Conservation (phyloP, 768 basidiomycete species). For the Nidularia sp. region DNA sequence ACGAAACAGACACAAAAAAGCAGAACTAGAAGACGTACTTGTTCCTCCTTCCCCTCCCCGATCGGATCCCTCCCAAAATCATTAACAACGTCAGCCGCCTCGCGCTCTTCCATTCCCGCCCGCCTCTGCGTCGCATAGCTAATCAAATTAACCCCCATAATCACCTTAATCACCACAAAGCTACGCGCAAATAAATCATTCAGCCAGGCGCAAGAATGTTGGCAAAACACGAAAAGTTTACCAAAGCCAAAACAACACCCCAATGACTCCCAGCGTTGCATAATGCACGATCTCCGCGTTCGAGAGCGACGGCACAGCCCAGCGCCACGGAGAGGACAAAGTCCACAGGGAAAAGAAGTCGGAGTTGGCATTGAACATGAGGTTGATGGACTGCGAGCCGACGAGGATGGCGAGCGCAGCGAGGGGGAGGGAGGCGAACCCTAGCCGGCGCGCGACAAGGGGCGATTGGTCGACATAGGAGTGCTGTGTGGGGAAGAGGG, state of each 20-base stretch:
- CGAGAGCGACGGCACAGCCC: conserved; percentile 41
- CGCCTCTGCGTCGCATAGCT: conserved; percentile 76
- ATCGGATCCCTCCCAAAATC: conserved; percentile 89
- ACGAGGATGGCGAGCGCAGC: conserved; percentile 80
- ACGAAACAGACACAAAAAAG: background rate
- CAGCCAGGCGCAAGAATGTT: no score
- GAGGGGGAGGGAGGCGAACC: conserved; percentile 89
- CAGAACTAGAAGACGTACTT: conserved; percentile 36
- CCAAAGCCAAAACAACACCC: conserved; percentile 81
- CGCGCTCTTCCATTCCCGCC: conserved; percentile 74
- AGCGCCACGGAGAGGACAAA: conserved; percentile 27
- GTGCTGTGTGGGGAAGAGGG: conserved; percentile 43
- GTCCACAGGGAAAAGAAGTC: conserved; percentile 13
- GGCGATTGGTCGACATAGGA: conserved; percentile 95
- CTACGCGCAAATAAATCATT: conserved; percentile 26
- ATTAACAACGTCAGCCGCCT: conserved; percentile 72
- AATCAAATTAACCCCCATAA: conserved; percentile 86
- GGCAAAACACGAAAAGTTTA: conserved; percentile 23
- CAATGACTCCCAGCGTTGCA: conserved; percentile 63
- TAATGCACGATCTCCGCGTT: conserved; percentile 48
- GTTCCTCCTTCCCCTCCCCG: conserved; percentile 86
- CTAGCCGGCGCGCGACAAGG: conserved; percentile 87
- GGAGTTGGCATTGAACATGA: conserved; percentile 52
- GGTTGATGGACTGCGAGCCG: conserved; percentile 63
- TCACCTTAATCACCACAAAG: conserved; percentile 82